A percentile compares a stretch with the other conserved stretches of the same genome.
phyloP scores from a whole-genome alignment of 306 rosid species.

The Begonia fuchsioides region DNA sequence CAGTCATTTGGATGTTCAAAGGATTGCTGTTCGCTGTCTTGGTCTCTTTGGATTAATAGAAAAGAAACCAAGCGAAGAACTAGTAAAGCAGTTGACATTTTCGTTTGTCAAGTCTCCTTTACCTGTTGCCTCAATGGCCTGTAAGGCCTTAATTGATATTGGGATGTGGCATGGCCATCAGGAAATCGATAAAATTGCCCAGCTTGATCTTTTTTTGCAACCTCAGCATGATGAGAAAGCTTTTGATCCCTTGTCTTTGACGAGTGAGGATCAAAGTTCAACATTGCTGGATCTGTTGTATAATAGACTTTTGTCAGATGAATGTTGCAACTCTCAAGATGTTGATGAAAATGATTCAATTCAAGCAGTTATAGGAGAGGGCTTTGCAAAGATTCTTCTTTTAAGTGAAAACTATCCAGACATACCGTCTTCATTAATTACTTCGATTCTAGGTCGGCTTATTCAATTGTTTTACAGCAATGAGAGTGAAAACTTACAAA shows the following conservation, averaged over 20 bases:
- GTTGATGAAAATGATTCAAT: conserved; percentile 54
- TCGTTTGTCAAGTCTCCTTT: conserved; percentile 57
- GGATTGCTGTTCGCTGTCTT: conserved; percentile 75
- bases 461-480: conserved; percentile 50
- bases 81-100: conserved; percentile 55
- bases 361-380: conserved; percentile 70
- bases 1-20: conserved; percentile 73
- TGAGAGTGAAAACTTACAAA: conserved; percentile 36
- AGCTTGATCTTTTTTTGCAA: conserved; percentile 20
- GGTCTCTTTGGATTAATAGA: conserved; percentile 91
- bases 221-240: conserved; percentile 22
- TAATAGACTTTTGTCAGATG: conserved; percentile 48
- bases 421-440: conserved; percentile 54
- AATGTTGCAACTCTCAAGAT: conserved; percentile 34
- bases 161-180: conserved; percentile 85
- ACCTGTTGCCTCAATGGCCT: conserved; percentile 50
- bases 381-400: conserved; percentile 94
- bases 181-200: conserved; percentile 53
- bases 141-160: conserved; percentile 71
- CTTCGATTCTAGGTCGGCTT: conserved; percentile 59
- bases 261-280: conserved; percentile 24
- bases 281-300: conserved; percentile 62
- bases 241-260: conserved; percentile 43
- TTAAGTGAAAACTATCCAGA: conserved; percentile 56
- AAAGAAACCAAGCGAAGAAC: conserved; percentile 55